Conservation (phyloP, 108 stramenopile species). For the Cyclostephanos invisitatus region DNA sequence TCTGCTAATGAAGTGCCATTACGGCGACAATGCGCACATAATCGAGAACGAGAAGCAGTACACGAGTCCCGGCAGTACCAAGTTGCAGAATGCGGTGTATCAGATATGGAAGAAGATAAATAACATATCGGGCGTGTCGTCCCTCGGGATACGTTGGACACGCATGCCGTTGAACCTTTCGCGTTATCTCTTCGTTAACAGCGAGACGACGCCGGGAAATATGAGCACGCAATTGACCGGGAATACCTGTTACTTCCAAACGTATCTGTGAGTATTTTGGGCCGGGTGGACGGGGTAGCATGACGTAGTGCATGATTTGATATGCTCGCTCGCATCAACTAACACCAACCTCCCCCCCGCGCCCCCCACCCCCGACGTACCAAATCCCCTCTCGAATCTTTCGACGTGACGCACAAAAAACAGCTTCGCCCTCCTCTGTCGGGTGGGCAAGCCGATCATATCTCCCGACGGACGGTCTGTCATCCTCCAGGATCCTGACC, state of each 20-base stretch:
- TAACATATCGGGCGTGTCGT: conserved; percentile 6
- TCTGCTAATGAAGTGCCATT: conserved; percentile 57
- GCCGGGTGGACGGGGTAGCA: neutral
- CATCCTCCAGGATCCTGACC: conserved; percentile 25
- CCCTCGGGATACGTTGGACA: conserved; percentile 14
- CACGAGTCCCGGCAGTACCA: conserved; percentile 20
- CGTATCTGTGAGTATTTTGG: conserved; percentile 33
- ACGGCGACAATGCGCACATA: conserved; percentile 54
- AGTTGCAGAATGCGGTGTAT: conserved; percentile 39
- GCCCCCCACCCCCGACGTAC: neutral
- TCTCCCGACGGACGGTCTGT: conserved; percentile 26
- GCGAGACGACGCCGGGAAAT: neutral
- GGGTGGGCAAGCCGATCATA: conserved; percentile 47
- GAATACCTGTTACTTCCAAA: conserved; percentile 62
- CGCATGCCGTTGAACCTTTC: conserved; percentile 37
- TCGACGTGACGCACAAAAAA: neutral
- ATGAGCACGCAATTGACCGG: conserved; percentile 60
- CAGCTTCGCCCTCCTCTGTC: conserved; percentile 53
- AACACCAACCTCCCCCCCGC: too few relatives aligned
- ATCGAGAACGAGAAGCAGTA: conserved; percentile 59
- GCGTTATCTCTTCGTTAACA: conserved; percentile 51
- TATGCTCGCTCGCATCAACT: neutral
- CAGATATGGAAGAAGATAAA: conserved; percentile 51
- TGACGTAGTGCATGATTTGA: neutral
- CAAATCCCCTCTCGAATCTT: neutral